These are phyloP conservation scores for Rubus parviflorus DNA, from an alignment of 306 rosid genomes.

Conservation along the genomic window DNA sequence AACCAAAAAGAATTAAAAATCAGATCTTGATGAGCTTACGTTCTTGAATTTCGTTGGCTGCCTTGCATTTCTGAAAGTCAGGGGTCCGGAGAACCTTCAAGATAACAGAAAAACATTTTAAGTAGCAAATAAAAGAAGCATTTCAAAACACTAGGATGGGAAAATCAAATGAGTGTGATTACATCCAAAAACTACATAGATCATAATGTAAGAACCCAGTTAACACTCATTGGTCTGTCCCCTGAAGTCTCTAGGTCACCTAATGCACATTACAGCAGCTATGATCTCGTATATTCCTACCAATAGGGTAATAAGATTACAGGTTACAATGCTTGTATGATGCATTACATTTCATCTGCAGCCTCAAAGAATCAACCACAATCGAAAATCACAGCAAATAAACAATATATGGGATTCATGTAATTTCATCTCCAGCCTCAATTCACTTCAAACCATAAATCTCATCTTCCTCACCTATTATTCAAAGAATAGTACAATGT, in stretches of 20 bases:
- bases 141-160: not conserved
- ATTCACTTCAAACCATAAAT: not conserved
- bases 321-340: not conserved
- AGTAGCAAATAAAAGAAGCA: conserved; percentile 15
- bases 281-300: not conserved
- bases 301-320: not conserved
- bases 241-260: not conserved
- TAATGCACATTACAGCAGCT: not conserved
- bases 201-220: not conserved
- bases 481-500: not conserved
- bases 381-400: not conserved
- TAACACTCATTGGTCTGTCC: not conserved
- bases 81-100: conserved; percentile 64
- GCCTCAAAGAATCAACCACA: not conserved
- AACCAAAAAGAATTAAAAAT: not conserved
- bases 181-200: not conserved
- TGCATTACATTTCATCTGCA: not conserved
- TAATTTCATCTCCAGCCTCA: not conserved
- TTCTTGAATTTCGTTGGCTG: conserved; percentile 67
- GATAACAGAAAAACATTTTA: conserved; percentile 30
- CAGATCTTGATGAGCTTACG: conserved; percentile 50
- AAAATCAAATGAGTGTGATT: not conserved
- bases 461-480: not conserved
- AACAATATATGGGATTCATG: not conserved
- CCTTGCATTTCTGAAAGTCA: conserved; percentile 66